Base-by-base conservation (phyloP, 1,284 basidiomycete genomes). In the Microbotryum silenes-acaulis region DNA sequence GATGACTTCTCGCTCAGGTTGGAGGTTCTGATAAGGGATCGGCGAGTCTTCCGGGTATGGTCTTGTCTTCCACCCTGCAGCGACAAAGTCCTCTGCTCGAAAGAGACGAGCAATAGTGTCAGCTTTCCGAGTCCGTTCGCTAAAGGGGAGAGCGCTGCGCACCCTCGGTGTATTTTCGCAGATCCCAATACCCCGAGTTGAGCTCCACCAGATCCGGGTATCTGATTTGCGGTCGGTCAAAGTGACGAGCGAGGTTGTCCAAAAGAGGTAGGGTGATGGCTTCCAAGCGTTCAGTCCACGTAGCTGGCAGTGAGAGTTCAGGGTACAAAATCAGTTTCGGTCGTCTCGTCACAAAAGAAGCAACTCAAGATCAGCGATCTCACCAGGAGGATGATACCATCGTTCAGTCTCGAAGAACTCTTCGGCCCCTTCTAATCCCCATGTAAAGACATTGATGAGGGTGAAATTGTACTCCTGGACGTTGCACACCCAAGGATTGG, bases 101-200 rank as follows among this genome's bases (percentile, higher is more conserved):
- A 21, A 9, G 51, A 7, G 49, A 33, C 3, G 2, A 4, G 54
- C 33, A 14, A 31, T 3, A n/a, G 14, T 9, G 31, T 25, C 31
- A 33, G 29, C 14, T 52, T 31, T 9, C 6, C 29, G 29, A 9
- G 29, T 7, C 29, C 25, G 25, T 25, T 25, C 25, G 29, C 29
- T 7, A 51, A 23, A 29, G 6, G 25, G 25, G 25, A 9, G 9
- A 31, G 9, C 29, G 20, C 27, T 29, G 20, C 48, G 48, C 33
- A 69, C 67, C 65, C 44, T 69, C 67, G 4, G 67, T 69, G 57
- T 66, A 69, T 37, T 62, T 62, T 9, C 67, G 60, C 31, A 69
- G 47, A 27, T 69, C 67, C 65, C 67, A 69, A 25, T 25, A 25
- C 25, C 25, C 25, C 25, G 25, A 25, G 25, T 64, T 69, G 56